Evolutionary conservation across 768 basidiomycete genomes (phyloP), one percentile per base, ranked within the genome.

Genomic region (Suillus subalutaceus): DNA sequence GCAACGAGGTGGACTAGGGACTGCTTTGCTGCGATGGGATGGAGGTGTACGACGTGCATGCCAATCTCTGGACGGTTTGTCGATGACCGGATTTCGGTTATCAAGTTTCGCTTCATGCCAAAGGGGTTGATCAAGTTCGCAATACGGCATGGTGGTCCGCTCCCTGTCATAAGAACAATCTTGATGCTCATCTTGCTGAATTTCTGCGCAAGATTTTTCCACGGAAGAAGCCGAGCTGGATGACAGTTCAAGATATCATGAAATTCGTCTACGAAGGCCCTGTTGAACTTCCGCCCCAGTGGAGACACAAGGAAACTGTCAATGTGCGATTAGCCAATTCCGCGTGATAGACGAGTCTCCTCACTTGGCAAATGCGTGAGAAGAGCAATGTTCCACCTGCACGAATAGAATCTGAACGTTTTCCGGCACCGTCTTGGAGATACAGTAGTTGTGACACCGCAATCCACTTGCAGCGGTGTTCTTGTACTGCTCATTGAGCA

Each of bases 291-390:
- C 3, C 2, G 15, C 6, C 50, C 50, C 0, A 52, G 26, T 2
- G 50, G 26, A 7, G 50, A 52, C 0, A 3, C 13, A 0, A 52
- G 50, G 3, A 52, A 8, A 15, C 50, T 52, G 3, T 52, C 0
- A 7, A 30, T 8, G 6, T 6, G 6, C 1, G 2, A 2, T 52
- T 7, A 52, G 50, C 23, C 2, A 2, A 0, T 2, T 13, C 0
- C 5, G 12, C 1, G 38, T 38, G 10, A 38, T 12, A 6, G 50
- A 26, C 6, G 13, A 12, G 0, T n/a, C 1, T 6, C 0, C 37
- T 12, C n/a, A 60, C 59, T 26, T 15, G 4, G 26, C 18, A 15
- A 60, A 60, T 0, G 2, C n/a, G 0, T 41, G 18, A 8, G 59
- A 60, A 13, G 15, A 38, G 15, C 38, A 23, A 38, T 60, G 59